Conservation (phyloP, 2,329 filamentous ascomycete genomes). For the Microsporum audouinii region DNA sequence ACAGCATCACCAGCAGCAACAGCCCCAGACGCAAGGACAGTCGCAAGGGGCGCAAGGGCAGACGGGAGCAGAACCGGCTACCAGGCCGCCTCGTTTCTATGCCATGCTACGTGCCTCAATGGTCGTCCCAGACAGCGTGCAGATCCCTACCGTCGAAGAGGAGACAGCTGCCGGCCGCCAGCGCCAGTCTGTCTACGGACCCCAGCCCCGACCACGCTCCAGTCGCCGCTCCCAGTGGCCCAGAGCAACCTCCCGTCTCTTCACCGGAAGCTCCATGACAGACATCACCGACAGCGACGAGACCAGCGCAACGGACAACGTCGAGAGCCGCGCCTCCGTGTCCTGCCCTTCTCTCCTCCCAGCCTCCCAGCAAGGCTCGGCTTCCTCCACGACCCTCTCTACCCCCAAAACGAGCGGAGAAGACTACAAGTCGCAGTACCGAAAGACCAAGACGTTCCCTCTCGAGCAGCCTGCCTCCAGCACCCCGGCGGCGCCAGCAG, state of each 20-base stretch:
- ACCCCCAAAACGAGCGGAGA: background rate
- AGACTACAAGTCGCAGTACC: background rate
- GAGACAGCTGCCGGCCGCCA: background rate
- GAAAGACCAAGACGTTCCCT: background rate
- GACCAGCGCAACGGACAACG: background rate
- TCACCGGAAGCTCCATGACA: background rate
- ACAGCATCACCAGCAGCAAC: background rate
- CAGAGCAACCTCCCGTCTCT: background rate
- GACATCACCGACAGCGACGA: background rate
- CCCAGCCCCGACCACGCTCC: background rate
- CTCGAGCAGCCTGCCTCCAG: background rate
- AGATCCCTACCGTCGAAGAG: background rate
- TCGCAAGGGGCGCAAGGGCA: background rate
- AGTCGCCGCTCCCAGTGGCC: background rate
- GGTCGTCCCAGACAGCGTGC: background rate
- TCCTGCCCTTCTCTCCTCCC: background rate
- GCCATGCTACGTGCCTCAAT: background rate
- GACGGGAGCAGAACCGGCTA: background rate
- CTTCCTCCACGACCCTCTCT: background rate
- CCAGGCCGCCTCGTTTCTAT: background rate
- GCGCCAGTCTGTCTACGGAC: background rate
- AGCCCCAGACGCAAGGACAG: background rate
- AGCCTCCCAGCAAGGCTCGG: background rate
- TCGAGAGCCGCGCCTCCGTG: background rate
- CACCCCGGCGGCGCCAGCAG: too few relatives aligned